Base-by-base conservation (phyloP, 306 rosid species). In the Ceratonia siliqua region DNA sequence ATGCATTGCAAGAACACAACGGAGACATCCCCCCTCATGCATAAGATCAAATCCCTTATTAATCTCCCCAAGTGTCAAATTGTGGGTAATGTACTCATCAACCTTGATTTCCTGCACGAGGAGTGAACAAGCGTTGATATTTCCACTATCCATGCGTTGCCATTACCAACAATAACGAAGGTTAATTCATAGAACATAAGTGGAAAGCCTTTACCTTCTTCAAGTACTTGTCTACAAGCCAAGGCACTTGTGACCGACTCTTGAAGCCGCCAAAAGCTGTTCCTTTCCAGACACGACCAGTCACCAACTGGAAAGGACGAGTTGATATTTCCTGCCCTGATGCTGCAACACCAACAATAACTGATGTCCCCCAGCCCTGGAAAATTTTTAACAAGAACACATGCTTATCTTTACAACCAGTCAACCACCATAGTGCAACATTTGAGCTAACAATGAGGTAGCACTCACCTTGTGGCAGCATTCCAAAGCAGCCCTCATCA, bases 261-360 rank as follows among this genome's bases (percentile, higher is more conserved):
- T 94, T 94, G 82, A 94, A 91, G 48, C 98, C 98, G 54, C 96
- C 97, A 81, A 94, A 94, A 75, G 97, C 95, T 21, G 98, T 94
- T 87, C 98, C 98, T 70, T 94, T 94, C 98, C 98, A 91, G 42
- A 89, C 92, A 42, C 98, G 98, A 24, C 97, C 97, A 1, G 98
- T 94, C 84, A 94, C 98, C 86, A 94, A 73, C 86, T 94, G 98
- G 73, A 94, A 94, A 1, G 98, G 98, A 8, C 96, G 85, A 36
- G 98, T 94, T 22, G 91, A 85, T 79, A 94, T 91, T 82, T 94
- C 98, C 68, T 94, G 91, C 43, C 96, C 97, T 1, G 97, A 88
- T 75, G 90, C 96, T 8, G 98, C 97, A 68, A 94, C 98, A 28
- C 98, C 98, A n/a, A 94, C 98, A 73, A 94, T 92, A 58, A 90